Evolutionary conservation across 805 yeast species (phyloP).

Genomic region (Candida morakotiae): DNA sequence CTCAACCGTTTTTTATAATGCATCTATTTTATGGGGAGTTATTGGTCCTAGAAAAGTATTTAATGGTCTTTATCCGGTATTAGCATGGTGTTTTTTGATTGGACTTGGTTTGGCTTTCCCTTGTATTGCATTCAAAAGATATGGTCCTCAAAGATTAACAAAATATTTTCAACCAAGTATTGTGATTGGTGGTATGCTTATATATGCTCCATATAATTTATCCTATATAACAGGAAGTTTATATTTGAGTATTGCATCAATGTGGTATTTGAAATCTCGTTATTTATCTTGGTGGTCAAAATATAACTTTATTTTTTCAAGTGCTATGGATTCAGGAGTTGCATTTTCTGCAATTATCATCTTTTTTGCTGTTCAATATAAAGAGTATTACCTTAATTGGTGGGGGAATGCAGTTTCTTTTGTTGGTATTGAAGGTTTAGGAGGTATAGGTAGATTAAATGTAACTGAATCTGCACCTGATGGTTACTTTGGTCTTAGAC

Average conservation of each 20-base stretch:
- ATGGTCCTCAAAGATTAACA: conserved; percentile 11
- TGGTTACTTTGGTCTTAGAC: conserved; percentile 31
- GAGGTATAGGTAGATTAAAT: conserved; percentile 10
- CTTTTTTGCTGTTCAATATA: conserved; percentile 48
- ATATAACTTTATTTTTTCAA: conserved; percentile 56
- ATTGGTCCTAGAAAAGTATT: conserved; percentile 54
- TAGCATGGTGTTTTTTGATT: conserved; percentile 50
- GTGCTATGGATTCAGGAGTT: conserved; percentile 52
- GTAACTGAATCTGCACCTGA: conserved; percentile 19
- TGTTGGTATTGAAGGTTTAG: not conserved
- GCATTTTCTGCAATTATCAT: conserved; percentile 53
- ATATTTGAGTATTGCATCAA: conserved; percentile 46
- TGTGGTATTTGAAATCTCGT: conserved; percentile 42
- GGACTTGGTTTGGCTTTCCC: conserved; percentile 32
- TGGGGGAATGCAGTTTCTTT: conserved; percentile 49
- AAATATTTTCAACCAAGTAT: conserved; percentile 47
- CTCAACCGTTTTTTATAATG: conserved; percentile 36
- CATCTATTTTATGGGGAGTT: conserved; percentile 47
- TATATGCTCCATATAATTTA: conserved; percentile 44
- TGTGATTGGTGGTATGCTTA: conserved; percentile 41
- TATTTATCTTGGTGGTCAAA: conserved; percentile 59
- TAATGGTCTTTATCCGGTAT: conserved; percentile 43
- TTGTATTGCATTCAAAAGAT: conserved; percentile 14
- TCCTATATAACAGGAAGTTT: conserved; percentile 51
- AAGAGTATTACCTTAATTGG: conserved; percentile 44